Evolutionary conservation across 495 filamentous ascomycete species (phyloP).

Genomic region (Tirmania nivea): DNA sequence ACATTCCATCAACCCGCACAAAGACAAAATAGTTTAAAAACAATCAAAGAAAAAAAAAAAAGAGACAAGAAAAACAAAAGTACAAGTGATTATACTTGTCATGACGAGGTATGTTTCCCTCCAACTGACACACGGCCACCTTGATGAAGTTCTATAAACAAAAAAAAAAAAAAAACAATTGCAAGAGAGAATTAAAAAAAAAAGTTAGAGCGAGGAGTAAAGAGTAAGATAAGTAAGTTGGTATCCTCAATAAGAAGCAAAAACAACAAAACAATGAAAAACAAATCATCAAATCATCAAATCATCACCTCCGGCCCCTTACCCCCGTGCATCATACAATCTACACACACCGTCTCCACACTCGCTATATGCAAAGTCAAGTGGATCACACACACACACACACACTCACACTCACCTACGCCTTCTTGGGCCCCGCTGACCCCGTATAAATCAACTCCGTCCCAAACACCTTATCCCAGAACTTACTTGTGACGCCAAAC

Average conservation of each 20-base stretch:
- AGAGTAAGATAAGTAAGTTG: neutral
- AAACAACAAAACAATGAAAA: neutral
- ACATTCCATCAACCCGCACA: too few relatives aligned
- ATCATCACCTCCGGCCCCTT: too few relatives aligned
- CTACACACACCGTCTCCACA: neutral
- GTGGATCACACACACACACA: neutral
- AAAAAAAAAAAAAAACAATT: too few relatives aligned
- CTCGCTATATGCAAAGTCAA: neutral
- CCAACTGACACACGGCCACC: too few relatives aligned
- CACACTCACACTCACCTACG: neutral
- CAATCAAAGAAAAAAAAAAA: too few relatives aligned
- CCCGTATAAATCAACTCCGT: conserved; percentile 40
- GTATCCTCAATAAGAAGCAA: neutral
- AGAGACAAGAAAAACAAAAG: too few relatives aligned
- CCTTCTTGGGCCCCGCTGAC: neutral
- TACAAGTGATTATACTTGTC: too few relatives aligned
- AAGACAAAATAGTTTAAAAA: too few relatives aligned
- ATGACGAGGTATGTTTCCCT: too few relatives aligned
- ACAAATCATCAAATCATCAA: neutral
- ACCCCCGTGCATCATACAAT: too few relatives aligned
- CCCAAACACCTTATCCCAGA: conserved; percentile 88
- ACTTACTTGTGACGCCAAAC: conserved; percentile 94
- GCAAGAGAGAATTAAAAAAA: neutral
- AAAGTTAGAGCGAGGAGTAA: neutral
- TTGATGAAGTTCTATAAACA: too few relatives aligned